Percentiles rank a stretch among this genome's conserved stretches.
These are phyloP conservation scores for Hawksworthiomyces lignivorus DNA, from an alignment of 2,329 filamentous ascomycete species.

Conservation along the genomic window DNA sequence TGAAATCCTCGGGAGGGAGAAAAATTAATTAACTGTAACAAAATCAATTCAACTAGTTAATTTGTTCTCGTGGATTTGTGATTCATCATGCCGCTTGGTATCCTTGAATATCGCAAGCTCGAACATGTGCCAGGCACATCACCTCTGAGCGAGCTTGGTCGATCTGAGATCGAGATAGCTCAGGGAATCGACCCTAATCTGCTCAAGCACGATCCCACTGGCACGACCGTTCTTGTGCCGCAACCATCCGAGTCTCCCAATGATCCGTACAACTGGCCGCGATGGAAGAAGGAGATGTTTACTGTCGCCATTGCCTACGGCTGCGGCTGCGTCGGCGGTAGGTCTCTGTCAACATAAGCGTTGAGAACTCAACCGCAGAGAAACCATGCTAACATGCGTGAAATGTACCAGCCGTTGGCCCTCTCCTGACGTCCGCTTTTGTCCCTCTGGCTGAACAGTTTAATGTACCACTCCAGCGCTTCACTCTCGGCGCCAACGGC, in stretches of 20 bases:
- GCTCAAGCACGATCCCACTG: conserved; percentile 21
- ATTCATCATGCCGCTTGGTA: conserved; percentile 19
- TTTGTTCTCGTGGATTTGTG: no score
- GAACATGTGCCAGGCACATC: conserved; percentile 22
- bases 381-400: no score
- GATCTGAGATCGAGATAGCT: conserved; percentile 13
- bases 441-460: conserved; percentile 27
- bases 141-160: conserved; percentile 18
- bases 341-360: no score
- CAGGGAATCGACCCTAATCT: conserved; percentile 13
- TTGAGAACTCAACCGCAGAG: no score
- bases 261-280: conserved; percentile 40
- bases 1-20: no score
- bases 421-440: conserved; percentile 28
- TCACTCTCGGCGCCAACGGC: conserved; percentile 28
- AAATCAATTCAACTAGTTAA: no score
- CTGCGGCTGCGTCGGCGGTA: conserved; percentile 34
- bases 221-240: conserved; percentile 39
- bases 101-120: conserved; percentile 18
- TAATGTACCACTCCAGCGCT: conserved; percentile 22
- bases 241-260: conserved; percentile 39
- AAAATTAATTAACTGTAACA: no score
- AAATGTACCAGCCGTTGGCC: conserved; percentile 32
- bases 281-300: conserved; percentile 26
- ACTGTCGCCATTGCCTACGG: conserved; percentile 31